phyloP scores from a whole-genome alignment of 2,329 filamentous ascomycete genomes.

The Fusarium setosum region DNA sequence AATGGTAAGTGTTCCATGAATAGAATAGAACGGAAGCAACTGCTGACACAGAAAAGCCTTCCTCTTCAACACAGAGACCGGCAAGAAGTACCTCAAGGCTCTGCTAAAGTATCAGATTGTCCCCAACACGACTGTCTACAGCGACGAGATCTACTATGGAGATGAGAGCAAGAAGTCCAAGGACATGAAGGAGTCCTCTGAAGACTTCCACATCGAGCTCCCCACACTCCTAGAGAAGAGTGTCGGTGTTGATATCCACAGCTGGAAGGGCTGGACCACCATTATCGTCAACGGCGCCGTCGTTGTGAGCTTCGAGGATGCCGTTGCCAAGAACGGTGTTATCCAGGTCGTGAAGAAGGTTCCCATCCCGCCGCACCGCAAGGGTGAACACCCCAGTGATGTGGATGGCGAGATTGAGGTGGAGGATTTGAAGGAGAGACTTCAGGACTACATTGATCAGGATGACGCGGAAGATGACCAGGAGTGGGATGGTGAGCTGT shows the following conservation, averaged over 20 bases:
- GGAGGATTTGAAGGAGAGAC: constrained; percentile 44
- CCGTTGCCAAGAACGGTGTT: constrained; percentile 81
- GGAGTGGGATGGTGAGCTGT: constrained; percentile 28
- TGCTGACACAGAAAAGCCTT: constrained; percentile 61
- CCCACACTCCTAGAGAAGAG: constrained; percentile 76
- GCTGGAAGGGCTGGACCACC: constrained; percentile 73
- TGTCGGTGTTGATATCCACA: constrained; percentile 77
- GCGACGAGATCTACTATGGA: constrained; percentile 78
- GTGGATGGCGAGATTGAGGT: constrained; percentile 40
- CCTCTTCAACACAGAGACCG: constrained; percentile 80
- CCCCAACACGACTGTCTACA: constrained; percentile 81
- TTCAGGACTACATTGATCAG: constrained; percentile 43
- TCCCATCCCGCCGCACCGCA: constrained; percentile 77
- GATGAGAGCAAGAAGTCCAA: constrained; percentile 41
- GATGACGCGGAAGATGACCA: background rate
- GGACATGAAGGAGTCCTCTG: constrained; percentile 1
- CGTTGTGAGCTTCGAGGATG: constrained; percentile 75
- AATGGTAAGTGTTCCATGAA: constrained; percentile 60
- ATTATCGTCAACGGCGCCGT: constrained; percentile 82
- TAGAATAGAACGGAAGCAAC: background rate
- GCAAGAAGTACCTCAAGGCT: constrained; percentile 80
- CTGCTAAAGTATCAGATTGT: constrained; percentile 84
- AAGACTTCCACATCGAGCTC: constrained; percentile 72
- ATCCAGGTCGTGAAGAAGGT: constrained; percentile 81
- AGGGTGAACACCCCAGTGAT: constrained; percentile 11